Percentiles rank a stretch among this genome's conserved stretches.
These are phyloP conservation scores for Escallonia rubra DNA, from an alignment of 129 eudicot genomes.

Conservation along the genomic window DNA sequence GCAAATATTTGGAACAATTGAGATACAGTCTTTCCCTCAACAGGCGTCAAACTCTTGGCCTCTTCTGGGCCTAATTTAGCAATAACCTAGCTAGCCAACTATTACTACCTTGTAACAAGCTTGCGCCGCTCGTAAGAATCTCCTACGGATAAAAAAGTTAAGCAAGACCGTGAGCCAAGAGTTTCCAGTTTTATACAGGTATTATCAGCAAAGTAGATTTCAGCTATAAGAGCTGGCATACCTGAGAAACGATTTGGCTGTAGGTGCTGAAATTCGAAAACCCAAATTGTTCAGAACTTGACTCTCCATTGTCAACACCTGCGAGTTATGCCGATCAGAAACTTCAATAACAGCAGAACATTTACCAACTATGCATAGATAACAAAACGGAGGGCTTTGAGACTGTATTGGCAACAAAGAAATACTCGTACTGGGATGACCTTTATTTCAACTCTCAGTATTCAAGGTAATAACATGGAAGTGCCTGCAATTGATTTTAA, in stretches of 20 bases:
- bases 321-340: slow-evolving; percentile 13
- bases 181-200: not conserved
- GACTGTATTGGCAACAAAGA: too few species aligned
- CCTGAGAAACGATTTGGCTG: slow-evolving; percentile 61
- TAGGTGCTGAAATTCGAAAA: slow-evolving; percentile 61
- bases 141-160: slow-evolving; percentile 32
- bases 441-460: too few species aligned
- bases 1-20: slow-evolving; percentile 10
- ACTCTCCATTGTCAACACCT: slow-evolving; percentile 67
- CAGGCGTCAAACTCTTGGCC: not conserved
- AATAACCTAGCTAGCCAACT: not conserved
- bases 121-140: slow-evolving; percentile 73
- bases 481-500: too few species aligned
- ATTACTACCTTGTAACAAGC: slow-evolving; percentile 37
- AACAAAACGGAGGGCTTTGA: too few species aligned
- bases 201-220: not conserved
- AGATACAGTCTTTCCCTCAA: not conserved
- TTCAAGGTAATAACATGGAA: too few species aligned
- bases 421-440: too few species aligned
- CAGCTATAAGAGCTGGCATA: not conserved
- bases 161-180: not conserved
- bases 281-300: slow-evolving; percentile 49
- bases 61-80: not conserved
- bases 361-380: not conserved
- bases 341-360: not conserved